Conservation (phyloP, 176 grass and related monocot species). For the Triticum turgidum region DNA sequence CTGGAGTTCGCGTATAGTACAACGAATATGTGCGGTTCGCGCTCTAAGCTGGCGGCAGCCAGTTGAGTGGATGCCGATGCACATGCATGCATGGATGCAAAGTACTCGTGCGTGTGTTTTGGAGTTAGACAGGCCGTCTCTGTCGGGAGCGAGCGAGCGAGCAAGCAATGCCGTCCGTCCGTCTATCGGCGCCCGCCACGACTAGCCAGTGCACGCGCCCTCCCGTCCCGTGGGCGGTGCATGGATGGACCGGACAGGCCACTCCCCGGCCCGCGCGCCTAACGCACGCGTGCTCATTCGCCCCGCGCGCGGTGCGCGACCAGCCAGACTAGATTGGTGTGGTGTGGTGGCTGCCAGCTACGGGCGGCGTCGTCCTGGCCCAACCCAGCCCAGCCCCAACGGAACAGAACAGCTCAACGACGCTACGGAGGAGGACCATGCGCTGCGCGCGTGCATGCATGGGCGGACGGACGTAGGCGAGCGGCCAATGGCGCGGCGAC, state of each 20-base stretch:
- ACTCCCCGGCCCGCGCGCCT: no score
- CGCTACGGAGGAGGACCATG: not conserved
- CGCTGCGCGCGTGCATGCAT: not conserved
- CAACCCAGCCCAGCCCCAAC: no score
- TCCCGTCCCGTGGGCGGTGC: not conserved
- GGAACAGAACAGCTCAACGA: not conserved
- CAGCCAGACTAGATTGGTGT: not conserved
- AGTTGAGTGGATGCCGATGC: not conserved
- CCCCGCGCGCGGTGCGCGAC: not conserved
- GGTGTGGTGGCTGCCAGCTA: not conserved
- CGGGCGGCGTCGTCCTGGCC: not conserved
- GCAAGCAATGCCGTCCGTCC: not conserved
- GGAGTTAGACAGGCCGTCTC: conserved; percentile 16
- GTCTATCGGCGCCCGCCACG: not conserved
- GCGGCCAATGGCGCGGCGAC: conserved; percentile 24
- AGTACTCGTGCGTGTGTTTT: not conserved
- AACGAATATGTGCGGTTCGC: not conserved
- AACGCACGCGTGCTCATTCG: no score
- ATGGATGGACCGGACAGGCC: not conserved
- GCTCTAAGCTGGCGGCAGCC: not conserved
- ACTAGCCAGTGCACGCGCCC: not conserved
- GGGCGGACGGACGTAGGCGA: no score
- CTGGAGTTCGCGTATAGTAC: not conserved
- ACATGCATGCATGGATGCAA: not conserved
- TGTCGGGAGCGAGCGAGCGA: not conserved